These are phyloP conservation scores for Metschnikowia hibisci DNA, from an alignment of 805 yeast genomes.

Conservation along the genomic window DNA sequence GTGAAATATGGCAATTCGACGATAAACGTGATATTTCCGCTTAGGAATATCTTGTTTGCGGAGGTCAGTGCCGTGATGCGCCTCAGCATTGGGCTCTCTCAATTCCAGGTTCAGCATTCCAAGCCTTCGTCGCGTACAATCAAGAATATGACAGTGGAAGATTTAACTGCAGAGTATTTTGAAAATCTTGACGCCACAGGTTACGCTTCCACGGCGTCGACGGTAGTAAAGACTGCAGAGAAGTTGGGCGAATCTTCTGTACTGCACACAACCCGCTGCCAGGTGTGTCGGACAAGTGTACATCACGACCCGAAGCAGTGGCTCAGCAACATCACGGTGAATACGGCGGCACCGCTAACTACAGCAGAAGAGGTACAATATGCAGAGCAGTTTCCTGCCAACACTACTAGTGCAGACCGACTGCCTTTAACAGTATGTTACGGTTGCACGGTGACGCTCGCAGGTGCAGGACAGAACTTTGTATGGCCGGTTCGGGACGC, in stretches of 20 bases:
- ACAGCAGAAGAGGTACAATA: constrained; percentile 37
- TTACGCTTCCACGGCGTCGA: constrained; percentile 85
- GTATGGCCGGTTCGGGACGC: constrained; percentile 35
- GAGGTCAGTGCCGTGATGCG: constrained; percentile 60
- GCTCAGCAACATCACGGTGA: constrained; percentile 67
- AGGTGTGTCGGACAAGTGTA: constrained; percentile 52
- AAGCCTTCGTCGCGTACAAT: constrained; percentile 39
- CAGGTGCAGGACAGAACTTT: constrained; percentile 32
- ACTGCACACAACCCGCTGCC: constrained; percentile 37
- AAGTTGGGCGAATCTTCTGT: constrained; percentile 55
- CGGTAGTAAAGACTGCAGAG: constrained; percentile 86
- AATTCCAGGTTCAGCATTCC: constrained; percentile 20
- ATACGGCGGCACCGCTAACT: constrained; percentile 46
- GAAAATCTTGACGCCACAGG: constrained; percentile 61
- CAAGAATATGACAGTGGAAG: constrained; percentile 77
- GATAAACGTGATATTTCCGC: constrained; percentile 58
- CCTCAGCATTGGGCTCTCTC: constrained; percentile 34
- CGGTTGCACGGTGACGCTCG: constrained; percentile 68
- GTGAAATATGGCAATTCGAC: constrained; percentile 24
- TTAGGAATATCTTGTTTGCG: constrained; percentile 67
- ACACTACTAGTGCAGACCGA: neutral
- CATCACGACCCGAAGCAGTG: constrained; percentile 59
- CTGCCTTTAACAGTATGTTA: constrained; percentile 53
- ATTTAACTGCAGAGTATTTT: constrained; percentile 71
- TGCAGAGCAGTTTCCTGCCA: constrained; percentile 15